Conservation (phyloP, 2,329 filamentous ascomycete species). For the Monosporascus sp. region DNA sequence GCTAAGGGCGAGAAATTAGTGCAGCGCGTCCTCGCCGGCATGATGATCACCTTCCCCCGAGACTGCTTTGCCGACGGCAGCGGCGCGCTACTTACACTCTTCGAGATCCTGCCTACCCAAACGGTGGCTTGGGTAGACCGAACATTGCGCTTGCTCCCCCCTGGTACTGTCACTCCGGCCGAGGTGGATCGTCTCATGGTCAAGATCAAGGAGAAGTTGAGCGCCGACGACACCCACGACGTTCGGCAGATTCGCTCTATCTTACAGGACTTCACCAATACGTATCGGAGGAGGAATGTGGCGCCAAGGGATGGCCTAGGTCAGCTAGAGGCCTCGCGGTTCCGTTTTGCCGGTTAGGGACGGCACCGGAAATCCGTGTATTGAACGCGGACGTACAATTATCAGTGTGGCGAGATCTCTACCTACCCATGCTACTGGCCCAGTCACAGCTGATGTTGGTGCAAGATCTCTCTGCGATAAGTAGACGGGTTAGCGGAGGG, state of each 20-base stretch:
- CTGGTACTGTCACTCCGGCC: conserved; percentile 70
- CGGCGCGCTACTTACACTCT: conserved; percentile 82
- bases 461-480: too few species aligned
- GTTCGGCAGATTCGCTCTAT: conserved; percentile 75
- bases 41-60: conserved; percentile 98
- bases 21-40: conserved; percentile 86
- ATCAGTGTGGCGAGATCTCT: too few species aligned
- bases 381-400: too few species aligned
- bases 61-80: conserved; percentile 95
- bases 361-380: not conserved
- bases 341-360: conserved; percentile 66
- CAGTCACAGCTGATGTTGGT: too few species aligned
- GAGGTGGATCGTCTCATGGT: conserved; percentile 77
- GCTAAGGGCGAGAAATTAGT: conserved; percentile 72
- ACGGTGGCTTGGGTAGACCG: conserved; percentile 77
- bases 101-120: conserved; percentile 77
- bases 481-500: too few species aligned
- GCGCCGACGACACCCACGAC: conserved; percentile 53
- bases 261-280: conserved; percentile 94
- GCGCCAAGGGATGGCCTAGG: conserved; percentile 91
- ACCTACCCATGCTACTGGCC: too few species aligned
- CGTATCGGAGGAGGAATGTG: conserved; percentile 87
- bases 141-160: conserved; percentile 78
- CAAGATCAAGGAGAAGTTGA: conserved; percentile 75
- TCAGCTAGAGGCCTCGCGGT: conserved; percentile 77